A percentile compares a stretch with the other conserved stretches of the same genome.
phyloP scores from a whole-genome alignment of 2,329 filamentous ascomycete species.

The Trichoderma simmonsii region DNA sequence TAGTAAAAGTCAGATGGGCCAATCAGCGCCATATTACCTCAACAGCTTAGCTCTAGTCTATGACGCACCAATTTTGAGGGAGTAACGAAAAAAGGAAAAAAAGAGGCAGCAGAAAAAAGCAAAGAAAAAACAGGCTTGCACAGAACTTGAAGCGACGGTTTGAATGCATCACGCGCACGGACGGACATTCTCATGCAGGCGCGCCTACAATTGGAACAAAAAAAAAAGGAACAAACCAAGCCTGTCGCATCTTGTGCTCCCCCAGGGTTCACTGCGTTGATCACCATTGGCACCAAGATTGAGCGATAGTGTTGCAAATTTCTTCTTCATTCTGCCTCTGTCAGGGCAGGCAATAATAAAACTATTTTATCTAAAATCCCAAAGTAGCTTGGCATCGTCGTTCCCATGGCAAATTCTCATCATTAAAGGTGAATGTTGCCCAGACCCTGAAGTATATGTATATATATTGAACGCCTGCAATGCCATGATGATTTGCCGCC shows the following conservation, averaged over 20 bases:
- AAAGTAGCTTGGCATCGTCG: constrained; percentile 4
- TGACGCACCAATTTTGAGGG: background rate
- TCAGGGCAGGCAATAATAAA: background rate
- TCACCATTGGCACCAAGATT: background rate
- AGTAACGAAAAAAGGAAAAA: background rate
- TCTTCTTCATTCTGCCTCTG: background rate
- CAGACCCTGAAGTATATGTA: constrained; percentile 16
- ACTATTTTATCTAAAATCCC: constrained; percentile 2
- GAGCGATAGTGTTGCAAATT: background rate
- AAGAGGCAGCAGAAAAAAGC: background rate
- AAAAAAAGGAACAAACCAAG: background rate
- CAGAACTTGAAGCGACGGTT: background rate
- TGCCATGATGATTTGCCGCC: constrained; percentile 17
- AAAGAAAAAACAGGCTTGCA: background rate
- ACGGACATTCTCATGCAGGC: background rate
- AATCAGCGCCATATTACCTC: background rate
- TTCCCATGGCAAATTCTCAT: constrained; percentile 7
- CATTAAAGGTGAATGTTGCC: constrained; percentile 5
- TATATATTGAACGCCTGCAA: constrained; percentile 19
- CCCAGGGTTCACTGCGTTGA: background rate
- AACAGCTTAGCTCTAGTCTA: background rate
- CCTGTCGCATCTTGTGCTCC: background rate
- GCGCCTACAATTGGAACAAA: background rate
- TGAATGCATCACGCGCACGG: background rate
- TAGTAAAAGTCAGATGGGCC: constrained; percentile 10